Evolutionary conservation across 2,329 filamentous ascomycete genomes (phyloP), one percentile per base, ranked within the genome.

Genomic region (Arachnopeziza araneosa): DNA sequence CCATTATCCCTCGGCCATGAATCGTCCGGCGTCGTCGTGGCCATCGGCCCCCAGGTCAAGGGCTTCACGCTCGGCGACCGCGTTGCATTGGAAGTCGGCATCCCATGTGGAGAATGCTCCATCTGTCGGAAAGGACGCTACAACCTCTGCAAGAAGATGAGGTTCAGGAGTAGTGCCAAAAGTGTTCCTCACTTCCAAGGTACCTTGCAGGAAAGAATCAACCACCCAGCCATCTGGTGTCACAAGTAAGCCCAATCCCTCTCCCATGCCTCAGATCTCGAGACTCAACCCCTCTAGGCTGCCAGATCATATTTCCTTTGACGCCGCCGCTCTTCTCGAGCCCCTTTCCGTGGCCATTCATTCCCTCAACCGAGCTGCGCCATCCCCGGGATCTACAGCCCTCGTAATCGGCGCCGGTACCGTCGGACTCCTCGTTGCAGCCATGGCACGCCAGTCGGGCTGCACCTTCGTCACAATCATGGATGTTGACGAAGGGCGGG

Each of bases 81-180:
- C 50, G 83, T 85, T 23, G 83, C 83, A 4, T 84, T 98, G 70
- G 93, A 98, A 78, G 93, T 93, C 64, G 96, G 96, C 76, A 85
- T 97, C 69, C 91, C 93, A 74, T 98, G 93, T 83, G 86, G 89
- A 73, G 82, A 85, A 71, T 97, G 93, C 81, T 90, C 93, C 75
- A 90, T 91, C 51, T 97, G 93, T 77, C 80, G 96, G 68, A 95
- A 90, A 49, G 93, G 93, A 56, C 87, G 91, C 67, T 87, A 86
- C 69, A 86, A 86, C 65, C 77, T 86, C 19, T 86, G 83, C 75
- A 83, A 82, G 70, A 79, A 78, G 70, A 79, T 86, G 78, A 78
- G 80, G 51, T 87, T 87, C 70, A 77, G 84, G 66, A 84, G 83
- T 69, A 85, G 81, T 64, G 83, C 82, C 59, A 85, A 85, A 70